Evolutionary conservation across 352 stramenopile species (phyloP), one percentile per base, ranked within the genome.

Genomic region (Globisporangium emineosum): DNA sequence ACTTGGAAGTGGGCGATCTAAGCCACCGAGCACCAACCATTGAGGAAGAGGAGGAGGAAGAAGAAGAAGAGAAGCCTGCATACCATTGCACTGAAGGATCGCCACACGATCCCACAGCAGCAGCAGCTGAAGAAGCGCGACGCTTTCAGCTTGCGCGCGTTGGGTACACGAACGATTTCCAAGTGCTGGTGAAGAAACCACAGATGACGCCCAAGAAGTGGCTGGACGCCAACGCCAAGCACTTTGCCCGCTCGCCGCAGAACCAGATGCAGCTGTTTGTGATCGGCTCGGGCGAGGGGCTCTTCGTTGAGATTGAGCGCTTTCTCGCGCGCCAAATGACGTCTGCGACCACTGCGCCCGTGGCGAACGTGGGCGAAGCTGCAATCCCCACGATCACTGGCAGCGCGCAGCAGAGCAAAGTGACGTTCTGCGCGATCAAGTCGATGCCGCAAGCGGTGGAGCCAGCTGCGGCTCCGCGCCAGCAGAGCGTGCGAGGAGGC

Each of bases 251-350:
- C 27, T 85, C 79, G 4, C 66, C 74, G 0, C 76, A 89, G 52
- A 90, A 86, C 60, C 71, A 89, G 67, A 82, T 90, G 62, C 84
- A 93, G 71, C 67, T 93, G 13, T 93, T 93, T 60, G 79, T 93
- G n/a, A 67, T 91, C 17, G 84, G 84, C n/a, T 80, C 80, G 1
- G 79, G 79, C 27, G 84, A 93, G 42, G 78, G 73, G 3, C 56
- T 93, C 19, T 93, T 91, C 47, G 69, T 86, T 43, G 79, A 90
- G 60, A 70, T 91, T 32, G 83, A 85, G 51, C 77, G 81, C 51
- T 77, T 89, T 7, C 57, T 93, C 9, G 72, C 83, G 9, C 70
- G 71, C 57, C 84, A 90, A 62, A 76, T 89, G 56, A 89, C 78
- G 15, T 78, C 80, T 15, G 76, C 83, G 8, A 71, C 75, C 17